Base-by-base conservation (phyloP, 2,329 filamentous ascomycete species). In the Annulohypoxylon truncatum region DNA sequence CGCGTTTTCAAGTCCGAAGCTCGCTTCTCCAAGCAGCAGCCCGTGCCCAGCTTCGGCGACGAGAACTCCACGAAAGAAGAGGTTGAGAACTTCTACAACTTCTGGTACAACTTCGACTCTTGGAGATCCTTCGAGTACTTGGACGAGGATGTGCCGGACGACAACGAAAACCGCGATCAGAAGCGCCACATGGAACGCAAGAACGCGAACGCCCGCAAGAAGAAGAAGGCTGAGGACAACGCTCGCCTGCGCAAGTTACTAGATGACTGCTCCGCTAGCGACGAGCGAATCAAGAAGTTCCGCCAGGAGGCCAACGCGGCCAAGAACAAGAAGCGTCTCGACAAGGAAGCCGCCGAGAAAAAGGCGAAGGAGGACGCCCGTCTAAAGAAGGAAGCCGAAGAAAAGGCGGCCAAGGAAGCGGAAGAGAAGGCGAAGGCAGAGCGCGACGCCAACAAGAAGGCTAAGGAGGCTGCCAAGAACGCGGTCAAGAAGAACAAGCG, bases 401-500 rank as follows among this genome's bases (percentile, higher is more conserved):
- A 91, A 75, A 87, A 89, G 80, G 87, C 89, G 47, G 88, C 90
- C 72, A 92, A 92, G 78, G 94, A 96, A 71, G 92, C 93, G 13
- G 96, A 97, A 79, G 92, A 92, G 73, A 86, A 90, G 42, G 93
- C 94, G 71, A 98, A 98, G 87, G 87, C 85, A 4, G 90, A 93
- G 62, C 92, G 92, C 73, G 94, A 95, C 73, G 87, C 91, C 69
- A 84, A 84, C 76, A 99, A 98, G 89, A 99, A 99, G 88, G 91
- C 92, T 66, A 99, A 98, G 86, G 96, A 99, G 82, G 95, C 95
- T 1, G 96, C 96, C 63, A 99, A 99, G 90, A 97, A 94, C 77
- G 96, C 96, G 12, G 92, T 96, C 76, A 99, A 99, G 92, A 99
- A 99, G 92, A 99, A 99, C 89, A 97, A 97, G 89, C 93, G 96